phyloP scores from a whole-genome alignment of 345 rosid genomes.

The Kandelia obovata region DNA sequence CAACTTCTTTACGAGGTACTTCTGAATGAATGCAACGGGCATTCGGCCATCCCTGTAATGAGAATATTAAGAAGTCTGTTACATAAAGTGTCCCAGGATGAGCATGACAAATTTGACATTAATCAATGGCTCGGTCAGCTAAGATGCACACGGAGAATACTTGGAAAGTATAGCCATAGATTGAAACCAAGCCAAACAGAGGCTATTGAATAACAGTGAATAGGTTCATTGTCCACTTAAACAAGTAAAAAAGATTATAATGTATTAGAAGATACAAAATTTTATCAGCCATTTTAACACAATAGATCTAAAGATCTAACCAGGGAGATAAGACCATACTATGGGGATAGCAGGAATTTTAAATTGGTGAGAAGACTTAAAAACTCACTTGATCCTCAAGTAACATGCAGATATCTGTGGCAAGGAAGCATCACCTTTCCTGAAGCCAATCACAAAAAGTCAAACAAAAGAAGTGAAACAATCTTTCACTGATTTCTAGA shows the following conservation, averaged over 20 bases:
- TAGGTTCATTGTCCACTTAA: no score
- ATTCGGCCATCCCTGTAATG: constrained; percentile 67
- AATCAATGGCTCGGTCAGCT: neutral
- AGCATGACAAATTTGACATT: neutral
- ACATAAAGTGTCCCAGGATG: neutral
- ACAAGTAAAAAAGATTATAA: no score
- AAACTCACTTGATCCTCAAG: constrained; percentile 75
- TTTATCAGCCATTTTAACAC: neutral
- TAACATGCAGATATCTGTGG: constrained; percentile 81
- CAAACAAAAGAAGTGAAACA: constrained; percentile 7
- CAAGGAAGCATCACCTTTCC: constrained; percentile 71
- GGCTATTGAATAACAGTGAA: no score
- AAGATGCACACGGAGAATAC: neutral
- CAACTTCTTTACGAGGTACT: constrained; percentile 76
- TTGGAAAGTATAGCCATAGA: neutral
- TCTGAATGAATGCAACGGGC: constrained; percentile 75
- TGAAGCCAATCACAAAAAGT: constrained; percentile 38
- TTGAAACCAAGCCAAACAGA: neutral
- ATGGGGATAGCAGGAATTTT: neutral
- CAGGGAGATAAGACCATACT: neutral
- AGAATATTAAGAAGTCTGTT: constrained; percentile 5
- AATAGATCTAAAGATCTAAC: neutral
- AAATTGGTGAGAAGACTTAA: constrained; percentile 5
- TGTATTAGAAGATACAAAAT: no score
- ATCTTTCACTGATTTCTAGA: neutral